Base-by-base conservation (phyloP, 768 basidiomycete species). In the Piloderma croceum region DNA sequence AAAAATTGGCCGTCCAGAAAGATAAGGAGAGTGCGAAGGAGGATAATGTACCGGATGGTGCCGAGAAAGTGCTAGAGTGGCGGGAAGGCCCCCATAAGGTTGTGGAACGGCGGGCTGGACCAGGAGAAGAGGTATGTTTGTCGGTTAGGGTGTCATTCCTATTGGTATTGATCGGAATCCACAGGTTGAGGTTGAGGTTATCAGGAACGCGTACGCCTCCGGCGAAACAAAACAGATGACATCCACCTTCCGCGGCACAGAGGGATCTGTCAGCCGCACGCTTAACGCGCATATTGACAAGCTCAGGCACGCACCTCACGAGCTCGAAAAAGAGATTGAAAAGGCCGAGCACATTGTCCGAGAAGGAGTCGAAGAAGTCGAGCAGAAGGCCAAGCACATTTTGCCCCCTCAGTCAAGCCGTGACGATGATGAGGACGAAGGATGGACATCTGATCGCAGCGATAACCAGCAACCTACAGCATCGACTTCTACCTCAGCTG, bases 61-160 rank as follows among this genome's bases (percentile, higher is more conserved):
- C 29, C 13, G 45, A 61, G 31, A 44, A 56, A 7, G 48, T 67
- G 3, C 48, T 67, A 19, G 81, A 86, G 51, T 90, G 84, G 80
- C 68, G 70, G 53, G 86, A 91, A 53, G 85, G 85, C 3, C 67
- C 73, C 22, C 74, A 83, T 54, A 67, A 68, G 23, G 57, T 91
- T 33, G 65, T 88, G 22, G 89, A 91, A 53, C 64, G 73, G 25
- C 70, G 73, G 7, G 53, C 49, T 4, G 74, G 74, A 2, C 74
- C 75, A 4, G 81, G 79, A 18, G 76, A 78, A 42, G 86, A 87
- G 65, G 85, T 87, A 41, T n/a, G 75, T 55, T 37, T 10, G 41
- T 31, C 27, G 7, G 6, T 6, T n/a, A 3, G 13, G 35, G 43
- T 23, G 15, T 22, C 13, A 6, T 34, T 12, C 5, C 34, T 25